Evolutionary conservation across 2,329 filamentous ascomycete species (phyloP).

Genomic region (Aspergillus niger): DNA sequence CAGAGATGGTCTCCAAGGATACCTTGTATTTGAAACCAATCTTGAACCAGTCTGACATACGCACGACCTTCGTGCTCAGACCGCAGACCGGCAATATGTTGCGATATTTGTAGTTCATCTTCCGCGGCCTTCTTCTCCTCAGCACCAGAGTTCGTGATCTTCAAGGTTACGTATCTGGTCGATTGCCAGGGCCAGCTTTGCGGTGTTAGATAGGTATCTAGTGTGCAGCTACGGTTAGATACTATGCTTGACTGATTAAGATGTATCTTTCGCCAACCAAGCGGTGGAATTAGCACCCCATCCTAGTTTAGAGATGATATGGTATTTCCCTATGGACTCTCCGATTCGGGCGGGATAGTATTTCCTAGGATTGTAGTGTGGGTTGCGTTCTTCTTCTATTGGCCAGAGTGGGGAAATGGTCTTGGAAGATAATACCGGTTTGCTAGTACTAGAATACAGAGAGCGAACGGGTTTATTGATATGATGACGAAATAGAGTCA

Average conservation of each 20-base stretch:
- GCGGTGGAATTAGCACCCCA: slow-evolving; percentile 40
- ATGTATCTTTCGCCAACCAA: slow-evolving; percentile 34
- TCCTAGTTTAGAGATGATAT: slow-evolving; percentile 40
- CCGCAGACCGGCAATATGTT: slow-evolving; percentile 27
- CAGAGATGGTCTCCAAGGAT: slow-evolving; percentile 35
- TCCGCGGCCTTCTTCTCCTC: slow-evolving; percentile 16
- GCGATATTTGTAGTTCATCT: slow-evolving; percentile 30
- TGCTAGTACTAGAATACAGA: too few species aligned
- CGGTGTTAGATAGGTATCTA: neutral
- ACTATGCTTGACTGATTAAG: slow-evolving; percentile 11
- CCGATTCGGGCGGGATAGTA: slow-evolving; percentile 21
- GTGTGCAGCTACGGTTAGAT: neutral
- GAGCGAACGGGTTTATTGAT: too few species aligned
- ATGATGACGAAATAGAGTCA: too few species aligned
- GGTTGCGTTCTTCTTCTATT: slow-evolving; percentile 14
- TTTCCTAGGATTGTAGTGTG: slow-evolving; percentile 17
- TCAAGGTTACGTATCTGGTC: slow-evolving; percentile 32
- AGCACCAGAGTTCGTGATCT: slow-evolving; percentile 29
- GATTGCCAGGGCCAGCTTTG: slow-evolving; percentile 20
- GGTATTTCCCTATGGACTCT: slow-evolving; percentile 27
- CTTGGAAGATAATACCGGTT: too few species aligned
- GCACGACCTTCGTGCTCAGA: slow-evolving; percentile 27
- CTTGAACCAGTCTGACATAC: slow-evolving; percentile 25
- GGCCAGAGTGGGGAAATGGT: too few species aligned
- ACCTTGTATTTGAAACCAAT: slow-evolving; percentile 30